These are phyloP conservation scores for Nissolia schottii DNA, from an alignment of 306 rosid species.

Conservation along the genomic window DNA sequence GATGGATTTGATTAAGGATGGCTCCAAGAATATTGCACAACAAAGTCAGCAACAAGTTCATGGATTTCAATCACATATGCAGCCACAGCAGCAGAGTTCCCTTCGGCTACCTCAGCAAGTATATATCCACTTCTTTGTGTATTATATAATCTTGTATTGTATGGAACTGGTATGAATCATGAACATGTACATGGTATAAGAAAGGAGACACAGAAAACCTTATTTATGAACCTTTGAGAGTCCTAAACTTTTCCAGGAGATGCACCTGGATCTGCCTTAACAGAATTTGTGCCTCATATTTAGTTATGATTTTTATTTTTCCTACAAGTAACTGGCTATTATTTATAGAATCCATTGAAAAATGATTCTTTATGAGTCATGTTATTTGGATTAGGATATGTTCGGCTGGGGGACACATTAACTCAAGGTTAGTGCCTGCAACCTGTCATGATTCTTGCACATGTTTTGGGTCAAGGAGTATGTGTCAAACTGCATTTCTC, in stretches of 20 bases:
- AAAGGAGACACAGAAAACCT: neutral
- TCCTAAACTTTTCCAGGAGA: neutral
- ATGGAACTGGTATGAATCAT: neutral
- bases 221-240: neutral
- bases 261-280: neutral
- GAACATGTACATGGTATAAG: neutral
- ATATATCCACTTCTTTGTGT: conserved; percentile 24
- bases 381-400: neutral
- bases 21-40: conserved; percentile 55
- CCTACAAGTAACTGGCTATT: neutral
- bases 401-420: neutral
- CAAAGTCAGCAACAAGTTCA: conserved; percentile 65
- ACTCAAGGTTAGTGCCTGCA: neutral
- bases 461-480: neutral
- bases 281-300: conserved; percentile 6
- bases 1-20: conserved; percentile 71
- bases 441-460: neutral
- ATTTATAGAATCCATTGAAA: neutral
- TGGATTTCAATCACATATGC: conserved; percentile 62
- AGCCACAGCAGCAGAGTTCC: conserved; percentile 59
- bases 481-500: neutral
- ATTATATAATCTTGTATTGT: conserved; percentile 17
- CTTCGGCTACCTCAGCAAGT: conserved; percentile 70
- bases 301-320: neutral
- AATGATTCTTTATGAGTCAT: neutral